Base-by-base conservation (phyloP, 2,329 filamentous ascomycete genomes). In the Hymenoscyphus repandus region DNA sequence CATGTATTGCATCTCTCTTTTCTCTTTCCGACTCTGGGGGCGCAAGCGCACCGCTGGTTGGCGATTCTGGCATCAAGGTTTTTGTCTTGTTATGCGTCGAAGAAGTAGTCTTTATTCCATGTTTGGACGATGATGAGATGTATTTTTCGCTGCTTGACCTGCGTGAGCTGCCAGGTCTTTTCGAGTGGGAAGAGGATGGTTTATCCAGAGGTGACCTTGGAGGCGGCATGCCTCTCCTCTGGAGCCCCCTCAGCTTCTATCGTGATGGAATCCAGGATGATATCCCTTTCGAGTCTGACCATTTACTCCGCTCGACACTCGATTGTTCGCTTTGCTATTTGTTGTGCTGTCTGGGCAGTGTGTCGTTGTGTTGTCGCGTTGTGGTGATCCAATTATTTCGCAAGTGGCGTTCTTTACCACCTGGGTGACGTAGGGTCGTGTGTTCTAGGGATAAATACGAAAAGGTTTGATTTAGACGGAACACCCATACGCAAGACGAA, bases 181-280 rank as follows among this genome's bases (percentile, higher is more conserved):
- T 43, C 7, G 20, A 59, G 42, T 59, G 52, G 36, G 61, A 55
- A 42, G 58, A 55, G 38, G 62, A 58, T 59, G 60, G 56, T 51
- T 60, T 64, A 47, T 66, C 64, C 44, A 59, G 52, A 60, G 64
- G 61, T 55, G 64, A 64, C 52, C 64, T 61, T 40, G 63, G 62
- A 53, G 59, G 49, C 54, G 61, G 63, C 64, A 66, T 66, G 52
- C 62, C 62, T 52, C 54, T 45, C 54, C 57, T 41, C 53, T 56
- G 43, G 47, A 45, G 33, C 51, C 45, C 36, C 38, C 54, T 53
- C 50, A 49, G 40, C 43, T 22, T 37, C 34, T 37, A 13, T 37
- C 34, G 5, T 13, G 15, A 13, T 13, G 34, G 34, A 37, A 37
- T 37, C 34, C 34, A 37, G 12, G 10, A 11, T 37, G 5, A 37